A percentile compares a stretch with the other conserved stretches of the same genome.
Conservation (phyloP, 306 rosid species). For the Dalbergia cultrata region DNA sequence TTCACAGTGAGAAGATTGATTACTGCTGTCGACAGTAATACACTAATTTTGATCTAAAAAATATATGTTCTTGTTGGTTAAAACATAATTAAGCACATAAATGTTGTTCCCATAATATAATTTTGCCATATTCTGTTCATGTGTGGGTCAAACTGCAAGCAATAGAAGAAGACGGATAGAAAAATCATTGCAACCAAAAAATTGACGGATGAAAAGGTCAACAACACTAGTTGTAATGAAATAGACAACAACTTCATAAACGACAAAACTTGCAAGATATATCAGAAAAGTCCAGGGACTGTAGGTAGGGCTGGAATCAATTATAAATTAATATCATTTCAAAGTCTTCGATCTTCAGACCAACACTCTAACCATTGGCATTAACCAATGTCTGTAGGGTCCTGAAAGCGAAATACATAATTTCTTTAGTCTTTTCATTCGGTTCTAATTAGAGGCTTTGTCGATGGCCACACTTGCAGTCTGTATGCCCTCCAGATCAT, state of each 20-base stretch:
- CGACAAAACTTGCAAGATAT: not conserved
- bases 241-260: constrained; percentile 21
- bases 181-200: constrained; percentile 21
- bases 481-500: not conserved
- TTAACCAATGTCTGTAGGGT: not conserved
- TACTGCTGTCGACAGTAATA: no score
- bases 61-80: no score
- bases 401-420: not conserved
- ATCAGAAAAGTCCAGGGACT: not conserved
- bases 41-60: no score
- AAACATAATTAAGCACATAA: no score
- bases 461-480: not conserved
- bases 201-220: not conserved
- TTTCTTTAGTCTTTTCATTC: constrained; percentile 4
- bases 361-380: not conserved
- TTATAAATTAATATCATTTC: not conserved
- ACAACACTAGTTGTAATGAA: not conserved
- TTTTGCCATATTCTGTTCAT: constrained; percentile 8
- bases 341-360: not conserved
- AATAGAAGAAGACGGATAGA: not conserved
- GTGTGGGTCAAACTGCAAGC: constrained; percentile 13
- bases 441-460: not conserved
- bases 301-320: not conserved
- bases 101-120: no score
- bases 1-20: no score